Conservation (phyloP, 768 basidiomycete genomes). For the Suillus luteus region DNA sequence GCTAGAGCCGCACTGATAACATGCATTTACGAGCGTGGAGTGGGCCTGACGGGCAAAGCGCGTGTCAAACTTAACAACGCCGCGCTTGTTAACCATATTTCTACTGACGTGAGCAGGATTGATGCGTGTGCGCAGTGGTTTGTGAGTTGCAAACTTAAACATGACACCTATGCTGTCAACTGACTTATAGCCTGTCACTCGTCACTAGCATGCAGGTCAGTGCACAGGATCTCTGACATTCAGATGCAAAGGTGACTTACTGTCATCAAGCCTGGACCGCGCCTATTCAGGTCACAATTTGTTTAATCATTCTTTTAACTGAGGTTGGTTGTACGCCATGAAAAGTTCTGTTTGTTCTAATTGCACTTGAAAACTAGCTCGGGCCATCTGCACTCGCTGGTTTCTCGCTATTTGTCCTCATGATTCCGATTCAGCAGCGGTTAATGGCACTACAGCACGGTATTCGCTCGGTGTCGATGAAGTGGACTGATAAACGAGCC, state of each 20-base stretch:
- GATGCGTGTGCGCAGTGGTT: slow-evolving; percentile 73
- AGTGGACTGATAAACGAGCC: slow-evolving; percentile 63
- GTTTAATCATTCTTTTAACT: slow-evolving; percentile 58
- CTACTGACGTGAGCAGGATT: slow-evolving; percentile 66
- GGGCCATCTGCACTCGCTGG: slow-evolving; percentile 73
- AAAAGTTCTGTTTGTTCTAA: not conserved
- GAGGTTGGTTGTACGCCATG: slow-evolving; percentile 40
- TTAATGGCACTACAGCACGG: slow-evolving; percentile 61
- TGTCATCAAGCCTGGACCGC: slow-evolving; percentile 57
- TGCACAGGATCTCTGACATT: not conserved
- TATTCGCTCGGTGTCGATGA: slow-evolving; percentile 55
- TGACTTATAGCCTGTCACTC: not conserved
- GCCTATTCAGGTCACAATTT: slow-evolving; percentile 63
- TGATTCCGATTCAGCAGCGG: slow-evolving; percentile 63
- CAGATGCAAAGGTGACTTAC: slow-evolving; percentile 4
- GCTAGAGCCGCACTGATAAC: slow-evolving; percentile 67
- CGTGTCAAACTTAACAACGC: slow-evolving; percentile 63
- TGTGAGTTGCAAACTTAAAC: slow-evolving; percentile 41
- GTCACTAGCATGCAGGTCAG: slow-evolving; percentile 43
- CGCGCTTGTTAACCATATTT: slow-evolving; percentile 60
- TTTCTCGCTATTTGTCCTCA: slow-evolving; percentile 62
- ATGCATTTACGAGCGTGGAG: slow-evolving; percentile 69
- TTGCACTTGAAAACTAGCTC: slow-evolving; percentile 41
- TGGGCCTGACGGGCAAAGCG: slow-evolving; percentile 65
- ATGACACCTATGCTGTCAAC: not conserved